Evolutionary conservation across 2,329 filamentous ascomycete genomes (phyloP), one percentile per base, ranked within the genome.

Genomic region (Salinomyces thailandicus): DNA sequence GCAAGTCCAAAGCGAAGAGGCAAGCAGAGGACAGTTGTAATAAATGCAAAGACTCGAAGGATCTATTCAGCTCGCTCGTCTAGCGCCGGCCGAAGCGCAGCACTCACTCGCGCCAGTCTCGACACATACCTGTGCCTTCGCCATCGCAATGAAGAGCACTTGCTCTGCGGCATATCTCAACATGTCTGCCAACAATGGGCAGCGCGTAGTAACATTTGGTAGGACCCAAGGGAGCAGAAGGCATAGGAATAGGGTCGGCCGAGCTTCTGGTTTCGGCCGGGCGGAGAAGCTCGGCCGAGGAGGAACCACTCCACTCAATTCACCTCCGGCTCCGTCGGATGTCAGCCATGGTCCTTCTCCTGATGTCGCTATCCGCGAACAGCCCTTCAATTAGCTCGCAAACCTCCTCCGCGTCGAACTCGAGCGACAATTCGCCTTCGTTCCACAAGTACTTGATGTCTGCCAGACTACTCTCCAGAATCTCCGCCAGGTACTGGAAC

Each of bases 371-470:
- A 46, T 79, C 76, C 13, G 75, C 74, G 55, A 80, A 80, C 22
- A 80, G 55, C 13, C 75, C 76, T 54, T 75, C 66, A 34, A 80
- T 73, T 53, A 80, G 50, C 48, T 79, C 76, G 11, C 77, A 62
- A 6, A 80, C 68, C 52, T 80, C 76, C 20, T 76, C 73, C 2
- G 62, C 62, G 16, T 67, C 67, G 58, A 79, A 79, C 50, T 79
- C 75, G 37, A 78, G 52, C 41, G 69, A 70, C 48, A 80, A 49
- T 53, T 76, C 76, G n/a, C 73, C 73, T 46, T 80, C 75, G 2
- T 64, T 66, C 76, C 76, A 80, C 29, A 79, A 54, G 44, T 72
- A 79, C 49, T 72, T 77, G 58, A 80, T 79, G 49, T 80, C 76
- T 14, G 72, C 75, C 12, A 80, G 58, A 33, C 68, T 74, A 37